Percentiles rank a stretch among this genome's conserved stretches.
phyloP scores from a whole-genome alignment of 2,329 filamentous ascomycete species.

The Colletotrichum sp. region DNA sequence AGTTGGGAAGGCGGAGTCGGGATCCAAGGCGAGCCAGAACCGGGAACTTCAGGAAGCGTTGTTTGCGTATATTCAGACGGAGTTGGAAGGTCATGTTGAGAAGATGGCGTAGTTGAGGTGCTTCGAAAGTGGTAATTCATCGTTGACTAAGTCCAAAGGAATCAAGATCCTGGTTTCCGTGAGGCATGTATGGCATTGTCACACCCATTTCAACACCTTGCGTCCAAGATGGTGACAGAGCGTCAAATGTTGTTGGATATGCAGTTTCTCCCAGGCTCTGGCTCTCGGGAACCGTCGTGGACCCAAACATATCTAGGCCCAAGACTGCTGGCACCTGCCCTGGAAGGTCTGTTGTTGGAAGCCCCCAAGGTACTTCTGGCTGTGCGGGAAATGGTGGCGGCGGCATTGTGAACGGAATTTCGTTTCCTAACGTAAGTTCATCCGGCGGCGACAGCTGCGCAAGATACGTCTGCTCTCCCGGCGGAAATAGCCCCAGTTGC shows the following conservation, averaged over 20 bases:
- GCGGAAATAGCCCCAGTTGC: accelerated
- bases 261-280: not conserved
- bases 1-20: slow-evolving; percentile 28
- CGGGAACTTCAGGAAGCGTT: slow-evolving; percentile 34
- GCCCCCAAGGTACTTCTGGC: not conserved
- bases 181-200: not conserved
- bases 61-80: slow-evolving; percentile 41
- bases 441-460: not conserved
- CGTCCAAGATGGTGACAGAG: not conserved
- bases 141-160: not conserved
- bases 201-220: not conserved
- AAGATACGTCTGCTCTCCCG: not conserved
- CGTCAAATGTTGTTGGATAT: not conserved
- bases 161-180: not conserved
- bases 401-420: not conserved
- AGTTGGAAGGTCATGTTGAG: slow-evolving; percentile 19
- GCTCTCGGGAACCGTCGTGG: not conserved
- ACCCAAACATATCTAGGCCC: not conserved
- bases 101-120: not conserved
- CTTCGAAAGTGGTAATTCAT: not conserved
- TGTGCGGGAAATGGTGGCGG: not conserved
- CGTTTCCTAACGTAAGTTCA: not conserved
- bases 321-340: not conserved
- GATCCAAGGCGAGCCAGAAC: slow-evolving; percentile 23
- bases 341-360: not conserved